Evolutionary conservation across 345 rosid species (phyloP).

Genomic region (Lenwebbia sp.): DNA sequence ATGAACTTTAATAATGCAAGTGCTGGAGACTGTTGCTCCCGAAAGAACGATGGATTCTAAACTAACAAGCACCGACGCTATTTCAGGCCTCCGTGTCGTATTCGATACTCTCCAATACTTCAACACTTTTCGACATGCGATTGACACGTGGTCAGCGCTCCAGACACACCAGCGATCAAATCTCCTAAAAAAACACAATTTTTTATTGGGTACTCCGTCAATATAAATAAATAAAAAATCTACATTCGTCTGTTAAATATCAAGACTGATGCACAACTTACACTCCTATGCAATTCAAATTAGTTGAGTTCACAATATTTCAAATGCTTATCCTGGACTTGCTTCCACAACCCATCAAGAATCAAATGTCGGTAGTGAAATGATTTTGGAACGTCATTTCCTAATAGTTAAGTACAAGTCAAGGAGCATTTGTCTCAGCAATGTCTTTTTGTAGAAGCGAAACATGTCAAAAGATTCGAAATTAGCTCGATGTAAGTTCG

Average conservation of each 20-base stretch:
- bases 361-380: not conserved
- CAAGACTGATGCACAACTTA: not conserved
- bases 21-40: not conserved
- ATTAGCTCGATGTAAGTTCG: not conserved
- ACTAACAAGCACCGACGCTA: too few relatives aligned
- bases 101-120: too few relatives aligned
- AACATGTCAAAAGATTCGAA: not conserved
- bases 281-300: not conserved
- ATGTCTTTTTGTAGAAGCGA: not conserved
- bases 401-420: not conserved
- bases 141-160: too few relatives aligned
- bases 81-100: too few relatives aligned
- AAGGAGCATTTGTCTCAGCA: not conserved
- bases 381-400: not conserved
- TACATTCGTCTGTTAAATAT: not conserved
- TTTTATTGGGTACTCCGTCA: too few relatives aligned
- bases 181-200: too few relatives aligned
- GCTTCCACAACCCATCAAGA: not conserved
- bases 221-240: too few relatives aligned
- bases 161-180: fast-evolving
- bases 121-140: too few relatives aligned
- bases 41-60: not conserved
- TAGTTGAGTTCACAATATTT: not conserved
- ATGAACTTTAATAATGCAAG: not conserved
- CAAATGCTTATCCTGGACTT: not conserved